Evolutionary conservation across 352 stramenopile species (phyloP).

Genomic region (Aphanomyces astaci): DNA sequence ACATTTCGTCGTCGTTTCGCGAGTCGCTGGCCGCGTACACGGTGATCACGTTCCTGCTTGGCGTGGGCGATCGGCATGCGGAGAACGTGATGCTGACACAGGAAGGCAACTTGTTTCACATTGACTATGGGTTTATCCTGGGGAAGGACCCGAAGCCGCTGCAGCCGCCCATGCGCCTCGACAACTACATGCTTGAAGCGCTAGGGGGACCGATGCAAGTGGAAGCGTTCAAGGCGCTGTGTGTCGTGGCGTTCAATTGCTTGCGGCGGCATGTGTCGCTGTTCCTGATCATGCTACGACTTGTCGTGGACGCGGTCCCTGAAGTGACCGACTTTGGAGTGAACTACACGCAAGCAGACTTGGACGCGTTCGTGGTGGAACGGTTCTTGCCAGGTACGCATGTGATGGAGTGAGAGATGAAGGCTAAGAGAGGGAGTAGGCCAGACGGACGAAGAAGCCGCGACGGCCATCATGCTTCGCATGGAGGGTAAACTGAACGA

Average conservation of each 20-base stretch:
- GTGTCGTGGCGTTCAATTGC: conserved; percentile 81
- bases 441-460: conserved; percentile 73
- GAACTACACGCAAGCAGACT: conserved; percentile 78
- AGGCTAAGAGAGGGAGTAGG: conserved; percentile 14
- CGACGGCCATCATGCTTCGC: conserved; percentile 65
- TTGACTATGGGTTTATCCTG: conserved; percentile 99
- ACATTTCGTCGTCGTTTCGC: conserved; percentile 76
- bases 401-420: no score
- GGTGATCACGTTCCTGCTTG: conserved; percentile 99
- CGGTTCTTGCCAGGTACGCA: conserved; percentile 60
- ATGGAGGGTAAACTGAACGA: conserved; percentile 86
- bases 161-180: conserved; percentile 95
- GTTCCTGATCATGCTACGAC: conserved; percentile 80
- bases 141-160: conserved; percentile 97
- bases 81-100: conserved; percentile 99
- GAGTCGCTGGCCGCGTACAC: conserved; percentile 97
- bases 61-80: conserved; percentile 97
- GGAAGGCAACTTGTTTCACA: conserved; percentile 97
- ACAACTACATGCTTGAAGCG: conserved; percentile 86
- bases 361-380: conserved; percentile 78
- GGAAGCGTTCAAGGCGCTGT: conserved; percentile 82
- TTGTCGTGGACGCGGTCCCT: conserved; percentile 72
- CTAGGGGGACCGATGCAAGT: conserved; percentile 76
- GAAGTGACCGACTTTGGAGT: conserved; percentile 81
- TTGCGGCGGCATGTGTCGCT: conserved; percentile 75